These are phyloP conservation scores for Brassica cretica DNA, from an alignment of 345 rosid genomes.

Conservation along the genomic window DNA sequence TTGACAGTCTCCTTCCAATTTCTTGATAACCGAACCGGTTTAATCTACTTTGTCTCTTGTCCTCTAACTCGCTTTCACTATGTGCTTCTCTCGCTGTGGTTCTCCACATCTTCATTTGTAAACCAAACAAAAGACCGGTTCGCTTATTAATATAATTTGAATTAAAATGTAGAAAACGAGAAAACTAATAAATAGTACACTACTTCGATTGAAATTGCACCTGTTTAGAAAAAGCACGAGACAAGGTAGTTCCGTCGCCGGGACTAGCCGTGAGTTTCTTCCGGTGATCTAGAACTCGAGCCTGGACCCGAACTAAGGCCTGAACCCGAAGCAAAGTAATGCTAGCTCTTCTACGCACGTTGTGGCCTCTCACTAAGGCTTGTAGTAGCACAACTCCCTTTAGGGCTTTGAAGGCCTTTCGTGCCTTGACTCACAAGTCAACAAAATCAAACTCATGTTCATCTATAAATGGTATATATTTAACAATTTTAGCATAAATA, in stretches of 20 bases:
- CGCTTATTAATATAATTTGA: not conserved
- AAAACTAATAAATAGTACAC: not conserved
- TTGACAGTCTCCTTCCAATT: conserved; percentile 53
- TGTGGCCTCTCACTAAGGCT: conserved; percentile 89
- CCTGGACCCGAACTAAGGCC: conserved; percentile 70
- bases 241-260: conserved; percentile 45
- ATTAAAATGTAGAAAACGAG: not conserved
- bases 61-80: conserved; percentile 55
- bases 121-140: not conserved
- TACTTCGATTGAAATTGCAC: conserved; percentile 24
- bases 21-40: conserved; percentile 42
- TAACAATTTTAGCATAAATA: not conserved
- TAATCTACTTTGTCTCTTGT: conserved; percentile 38
- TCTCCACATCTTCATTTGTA: conserved; percentile 49
- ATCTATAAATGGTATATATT: not conserved
- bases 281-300: conserved; percentile 65
- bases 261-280: conserved; percentile 45
- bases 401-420: conserved; percentile 73
- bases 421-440: conserved; percentile 54
- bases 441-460: conserved; percentile 17
- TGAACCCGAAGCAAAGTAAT: conserved; percentile 67
- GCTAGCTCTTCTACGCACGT: conserved; percentile 71
- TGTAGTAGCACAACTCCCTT: conserved; percentile 84
- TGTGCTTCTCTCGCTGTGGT: conserved; percentile 39
- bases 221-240: conserved; percentile 66